Conservation (phyloP, 2,329 filamentous ascomycete genomes). For the Botrytis byssoidea region DNA sequence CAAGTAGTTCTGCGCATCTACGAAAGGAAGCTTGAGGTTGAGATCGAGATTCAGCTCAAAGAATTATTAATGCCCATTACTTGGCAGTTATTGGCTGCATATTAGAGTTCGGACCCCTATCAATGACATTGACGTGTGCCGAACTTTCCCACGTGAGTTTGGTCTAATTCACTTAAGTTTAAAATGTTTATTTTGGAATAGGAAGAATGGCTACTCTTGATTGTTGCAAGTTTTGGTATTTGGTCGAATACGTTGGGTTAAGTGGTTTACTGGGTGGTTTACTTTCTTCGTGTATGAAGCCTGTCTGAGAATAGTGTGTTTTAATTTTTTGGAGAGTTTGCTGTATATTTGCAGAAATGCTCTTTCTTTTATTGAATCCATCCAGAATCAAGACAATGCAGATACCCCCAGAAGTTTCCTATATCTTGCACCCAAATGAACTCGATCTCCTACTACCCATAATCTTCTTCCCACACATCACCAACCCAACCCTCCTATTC, state of each 20-base stretch:
- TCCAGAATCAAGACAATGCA: not conserved
- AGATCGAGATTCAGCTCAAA: not conserved
- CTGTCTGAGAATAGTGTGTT: not conserved
- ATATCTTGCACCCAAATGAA: not conserved
- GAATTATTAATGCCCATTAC: not conserved
- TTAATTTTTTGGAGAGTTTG: fast-evolving
- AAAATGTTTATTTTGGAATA: not conserved
- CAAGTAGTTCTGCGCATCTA: not conserved
- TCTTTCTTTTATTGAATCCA: not conserved
- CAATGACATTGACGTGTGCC: not conserved
- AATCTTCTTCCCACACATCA: not conserved
- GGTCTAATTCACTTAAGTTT: not conserved
- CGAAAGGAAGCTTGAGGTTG: not conserved
- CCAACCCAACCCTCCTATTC: not conserved
- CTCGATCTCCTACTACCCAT: not conserved
- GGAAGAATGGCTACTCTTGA: not conserved
- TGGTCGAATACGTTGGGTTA: not conserved
- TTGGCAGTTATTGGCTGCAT: not conserved
- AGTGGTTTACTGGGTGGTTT: not conserved
- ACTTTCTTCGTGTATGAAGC: not conserved
- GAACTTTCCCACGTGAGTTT: not conserved
- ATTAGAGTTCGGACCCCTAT: not conserved
- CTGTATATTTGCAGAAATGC: not conserved
- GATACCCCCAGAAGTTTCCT: not conserved
- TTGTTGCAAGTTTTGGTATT: not conserved